Conservation (phyloP, 371 early-diverging fungal genomes). For the Phascolomyces articulosus region DNA sequence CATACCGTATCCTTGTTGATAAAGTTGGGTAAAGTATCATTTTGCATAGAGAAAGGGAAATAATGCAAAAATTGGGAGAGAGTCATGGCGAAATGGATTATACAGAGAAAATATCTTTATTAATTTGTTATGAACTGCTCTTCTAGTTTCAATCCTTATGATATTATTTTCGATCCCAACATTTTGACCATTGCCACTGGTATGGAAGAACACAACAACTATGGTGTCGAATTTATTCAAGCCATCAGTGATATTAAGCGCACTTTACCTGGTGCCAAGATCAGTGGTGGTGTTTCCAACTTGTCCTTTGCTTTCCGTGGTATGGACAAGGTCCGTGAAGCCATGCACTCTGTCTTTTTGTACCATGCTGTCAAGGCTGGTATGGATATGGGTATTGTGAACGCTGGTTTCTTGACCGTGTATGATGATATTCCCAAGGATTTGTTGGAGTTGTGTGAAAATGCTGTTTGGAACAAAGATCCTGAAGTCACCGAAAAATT, state of each 20-base stretch:
- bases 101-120: too few relatives aligned
- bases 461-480: slow-evolving; percentile 90
- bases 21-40: slow-evolving; percentile 60
- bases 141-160: slow-evolving; percentile 77
- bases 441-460: slow-evolving; percentile 86
- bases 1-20: slow-evolving; percentile 85
- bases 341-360: slow-evolving; percentile 94
- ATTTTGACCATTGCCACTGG: slow-evolving; percentile 95
- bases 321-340: slow-evolving; percentile 88
- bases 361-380: slow-evolving; percentile 91
- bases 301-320: slow-evolving; percentile 95
- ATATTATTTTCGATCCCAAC: slow-evolving; percentile 96
- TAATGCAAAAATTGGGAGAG: too few relatives aligned
- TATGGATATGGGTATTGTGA: slow-evolving; percentile 97
- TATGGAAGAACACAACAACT: slow-evolving; percentile 95
- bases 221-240: slow-evolving; percentile 92
- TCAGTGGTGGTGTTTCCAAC: slow-evolving; percentile 94
- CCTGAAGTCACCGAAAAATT: slow-evolving; percentile 91
- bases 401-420: slow-evolving; percentile 91
- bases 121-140: too few relatives aligned
- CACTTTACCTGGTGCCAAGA: slow-evolving; percentile 84
- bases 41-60: too few relatives aligned
- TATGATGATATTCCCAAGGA: slow-evolving; percentile 95
- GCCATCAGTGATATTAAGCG: slow-evolving; percentile 76
- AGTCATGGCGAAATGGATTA: too few relatives aligned